Evolutionary conservation across 352 stramenopile genomes (phyloP).

Genomic region (Phytophthora cryptogea): DNA sequence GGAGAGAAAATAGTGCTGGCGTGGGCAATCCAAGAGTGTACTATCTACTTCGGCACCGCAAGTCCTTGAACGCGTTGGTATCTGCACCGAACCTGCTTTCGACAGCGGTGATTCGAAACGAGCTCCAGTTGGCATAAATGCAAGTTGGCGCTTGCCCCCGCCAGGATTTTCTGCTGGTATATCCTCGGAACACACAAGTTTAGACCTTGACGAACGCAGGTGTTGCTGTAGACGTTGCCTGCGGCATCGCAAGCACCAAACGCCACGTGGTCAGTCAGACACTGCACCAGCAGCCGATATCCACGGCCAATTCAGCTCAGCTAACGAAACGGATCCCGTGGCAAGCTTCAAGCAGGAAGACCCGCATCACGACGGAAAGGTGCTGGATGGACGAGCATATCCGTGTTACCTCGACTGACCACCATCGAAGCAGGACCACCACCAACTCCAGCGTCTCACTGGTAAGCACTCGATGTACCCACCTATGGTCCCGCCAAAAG

Average conservation of each 20-base stretch:
- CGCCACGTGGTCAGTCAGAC: conserved; percentile 4
- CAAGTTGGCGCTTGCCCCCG: neutral
- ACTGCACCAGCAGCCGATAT: neutral
- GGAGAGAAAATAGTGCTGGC: conserved; percentile 30
- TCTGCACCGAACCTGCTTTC: neutral
- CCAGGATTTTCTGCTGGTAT: conserved; percentile 10
- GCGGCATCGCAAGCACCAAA: conserved; percentile 11
- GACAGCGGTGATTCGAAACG: conserved; percentile 24
- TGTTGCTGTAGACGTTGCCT: conserved; percentile 6
- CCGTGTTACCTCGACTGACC: conserved; percentile 5
- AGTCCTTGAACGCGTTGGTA: neutral
- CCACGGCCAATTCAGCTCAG: conserved; percentile 12
- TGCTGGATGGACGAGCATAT: conserved; percentile 6
- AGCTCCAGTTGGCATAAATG: conserved; percentile 5
- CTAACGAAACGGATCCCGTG: conserved; percentile 18
- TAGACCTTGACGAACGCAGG: conserved; percentile 21
- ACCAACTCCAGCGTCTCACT: conserved; percentile 1
- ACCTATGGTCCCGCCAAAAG: neutral
- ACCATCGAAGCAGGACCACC: conserved; percentile 4
- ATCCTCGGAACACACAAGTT: neutral
- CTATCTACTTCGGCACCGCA: neutral
- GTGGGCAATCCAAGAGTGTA: conserved; percentile 17
- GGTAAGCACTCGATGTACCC: neutral
- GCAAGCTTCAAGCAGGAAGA: neutral
- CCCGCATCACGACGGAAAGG: conserved; percentile 2